Percentiles rank a stretch among this genome's conserved stretches.
These are phyloP conservation scores for Colletotrichum noveboracense DNA, from an alignment of 2,329 filamentous ascomycete species.

Conservation along the genomic window DNA sequence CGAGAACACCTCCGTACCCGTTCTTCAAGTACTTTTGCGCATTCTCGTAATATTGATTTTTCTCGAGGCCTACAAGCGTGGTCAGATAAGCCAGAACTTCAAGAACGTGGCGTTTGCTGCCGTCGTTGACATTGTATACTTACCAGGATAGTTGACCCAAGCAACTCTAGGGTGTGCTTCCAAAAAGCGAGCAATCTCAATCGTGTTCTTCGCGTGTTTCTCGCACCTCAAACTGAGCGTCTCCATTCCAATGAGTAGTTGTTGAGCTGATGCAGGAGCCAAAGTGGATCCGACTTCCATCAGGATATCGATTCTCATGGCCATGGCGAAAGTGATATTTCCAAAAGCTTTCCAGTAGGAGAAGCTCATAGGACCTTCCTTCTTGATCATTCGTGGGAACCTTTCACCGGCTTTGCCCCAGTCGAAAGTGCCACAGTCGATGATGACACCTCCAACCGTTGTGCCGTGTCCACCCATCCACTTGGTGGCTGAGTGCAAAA, in stretches of 20 bases:
- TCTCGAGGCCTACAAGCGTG: slow-evolving; percentile 31
- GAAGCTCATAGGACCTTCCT: slow-evolving; percentile 42
- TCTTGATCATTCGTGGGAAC: slow-evolving; percentile 73
- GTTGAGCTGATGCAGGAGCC: slow-evolving; percentile 75
- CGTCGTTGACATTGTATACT: neutral
- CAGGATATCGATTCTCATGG: slow-evolving; percentile 66
- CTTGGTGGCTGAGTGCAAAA: slow-evolving; percentile 74
- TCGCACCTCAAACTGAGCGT: slow-evolving; percentile 71
- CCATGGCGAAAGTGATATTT: slow-evolving; percentile 73
- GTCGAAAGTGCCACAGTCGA: slow-evolving; percentile 74
- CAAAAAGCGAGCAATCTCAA: slow-evolving; percentile 70
- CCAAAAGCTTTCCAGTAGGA: slow-evolving; percentile 37
- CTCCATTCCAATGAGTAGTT: slow-evolving; percentile 72
- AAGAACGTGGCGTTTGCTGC: neutral
- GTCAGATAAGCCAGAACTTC: neutral
- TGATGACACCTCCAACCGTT: slow-evolving; percentile 70
- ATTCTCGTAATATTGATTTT: slow-evolving; percentile 64
- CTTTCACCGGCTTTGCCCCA: slow-evolving; percentile 65
- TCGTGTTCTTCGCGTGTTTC: slow-evolving; percentile 69
- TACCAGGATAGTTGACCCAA: slow-evolving; percentile 78
- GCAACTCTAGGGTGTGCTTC: slow-evolving; percentile 69
- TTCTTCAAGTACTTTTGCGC: slow-evolving; percentile 71
- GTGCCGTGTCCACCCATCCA: slow-evolving; percentile 79
- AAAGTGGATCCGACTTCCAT: slow-evolving; percentile 70
- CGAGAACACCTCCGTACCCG: slow-evolving; percentile 73